phyloP scores from a whole-genome alignment of 768 basidiomycete species.

The Phlebiopsis flavidoalba region DNA sequence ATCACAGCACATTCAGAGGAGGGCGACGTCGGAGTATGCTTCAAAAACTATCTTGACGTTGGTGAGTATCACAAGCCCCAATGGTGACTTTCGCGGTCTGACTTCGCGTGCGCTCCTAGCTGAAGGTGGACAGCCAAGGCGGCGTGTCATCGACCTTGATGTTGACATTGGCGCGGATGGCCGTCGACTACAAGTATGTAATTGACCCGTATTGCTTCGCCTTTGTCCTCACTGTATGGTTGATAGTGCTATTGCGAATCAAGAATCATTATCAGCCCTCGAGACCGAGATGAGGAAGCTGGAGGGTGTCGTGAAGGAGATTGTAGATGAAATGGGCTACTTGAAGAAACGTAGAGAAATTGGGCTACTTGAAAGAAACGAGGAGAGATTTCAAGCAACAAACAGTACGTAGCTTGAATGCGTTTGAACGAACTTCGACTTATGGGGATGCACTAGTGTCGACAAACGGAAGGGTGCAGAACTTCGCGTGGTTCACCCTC shows the following conservation, averaged over 20 bases:
- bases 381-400: slow-evolving; percentile 81
- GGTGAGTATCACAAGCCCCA: slow-evolving; percentile 41
- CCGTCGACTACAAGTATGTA: slow-evolving; percentile 95
- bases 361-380: slow-evolving; percentile 88
- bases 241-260: slow-evolving; percentile 91
- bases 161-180: slow-evolving; percentile 98
- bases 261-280: slow-evolving; percentile 90
- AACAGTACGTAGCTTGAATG: slow-evolving; percentile 61
- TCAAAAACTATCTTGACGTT: slow-evolving; percentile 73
- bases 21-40: slow-evolving; percentile 94
- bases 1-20: slow-evolving; percentile 84
- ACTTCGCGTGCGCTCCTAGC: slow-evolving; percentile 20
- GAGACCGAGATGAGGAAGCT: slow-evolving; percentile 99
- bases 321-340: slow-evolving; percentile 90
- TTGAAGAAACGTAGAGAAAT: slow-evolving; percentile 86
- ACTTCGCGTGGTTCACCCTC: slow-evolving; percentile 88
- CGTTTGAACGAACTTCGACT: neutral
- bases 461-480: slow-evolving; percentile 87
- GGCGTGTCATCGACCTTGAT: slow-evolving; percentile 83
- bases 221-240: neutral
- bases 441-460: slow-evolving; percentile 52
- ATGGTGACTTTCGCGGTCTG: neutral
- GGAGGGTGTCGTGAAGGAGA: slow-evolving; percentile 91
- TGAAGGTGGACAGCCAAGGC: slow-evolving; percentile 40
- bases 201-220: neutral